Evolutionary conservation across 2,329 filamentous ascomycete species (phyloP).

Genomic region (Dichotomopilus funicola): DNA sequence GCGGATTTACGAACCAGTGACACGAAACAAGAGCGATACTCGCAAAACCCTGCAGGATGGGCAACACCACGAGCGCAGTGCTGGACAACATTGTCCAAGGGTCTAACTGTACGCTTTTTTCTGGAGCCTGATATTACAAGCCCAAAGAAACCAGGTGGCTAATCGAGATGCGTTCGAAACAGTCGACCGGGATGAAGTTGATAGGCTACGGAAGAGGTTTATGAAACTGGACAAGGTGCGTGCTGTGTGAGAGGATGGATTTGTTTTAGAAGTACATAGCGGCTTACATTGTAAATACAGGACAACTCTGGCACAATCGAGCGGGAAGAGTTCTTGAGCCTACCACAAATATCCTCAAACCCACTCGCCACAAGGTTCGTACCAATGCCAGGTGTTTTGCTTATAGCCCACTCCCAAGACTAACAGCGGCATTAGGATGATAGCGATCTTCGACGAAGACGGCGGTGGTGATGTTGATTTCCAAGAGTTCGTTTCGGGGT

Average conservation of each 20-base stretch:
- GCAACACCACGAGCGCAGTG: conserved; percentile 65
- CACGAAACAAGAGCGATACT: background rate
- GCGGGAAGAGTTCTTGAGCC: conserved; percentile 93
- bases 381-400: background rate
- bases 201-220: conserved; percentile 90
- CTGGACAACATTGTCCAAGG: conserved; percentile 94
- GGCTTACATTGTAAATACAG: conserved; percentile 38
- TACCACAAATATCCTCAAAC: conserved; percentile 96
- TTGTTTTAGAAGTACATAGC: too few species aligned
- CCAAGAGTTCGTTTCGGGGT: conserved; percentile 93
- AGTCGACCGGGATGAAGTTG: conserved; percentile 98
- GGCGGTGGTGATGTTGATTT: conserved; percentile 97
- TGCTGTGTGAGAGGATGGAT: background rate
- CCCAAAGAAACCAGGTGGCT: background rate
- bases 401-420: background rate
- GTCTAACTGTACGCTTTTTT: conserved; percentile 69
- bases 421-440: conserved; percentile 60
- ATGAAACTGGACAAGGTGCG: conserved; percentile 98
- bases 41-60: conserved; percentile 40
- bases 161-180: conserved; percentile 8
- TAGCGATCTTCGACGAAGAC: conserved; percentile 98
- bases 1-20: background rate
- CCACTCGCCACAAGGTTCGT: conserved; percentile 81
- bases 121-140: background rate
- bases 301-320: conserved; percentile 98